Evolutionary conservation across 2,329 filamentous ascomycete genomes (phyloP).

Genomic region (Hypocrella siamensis): DNA sequence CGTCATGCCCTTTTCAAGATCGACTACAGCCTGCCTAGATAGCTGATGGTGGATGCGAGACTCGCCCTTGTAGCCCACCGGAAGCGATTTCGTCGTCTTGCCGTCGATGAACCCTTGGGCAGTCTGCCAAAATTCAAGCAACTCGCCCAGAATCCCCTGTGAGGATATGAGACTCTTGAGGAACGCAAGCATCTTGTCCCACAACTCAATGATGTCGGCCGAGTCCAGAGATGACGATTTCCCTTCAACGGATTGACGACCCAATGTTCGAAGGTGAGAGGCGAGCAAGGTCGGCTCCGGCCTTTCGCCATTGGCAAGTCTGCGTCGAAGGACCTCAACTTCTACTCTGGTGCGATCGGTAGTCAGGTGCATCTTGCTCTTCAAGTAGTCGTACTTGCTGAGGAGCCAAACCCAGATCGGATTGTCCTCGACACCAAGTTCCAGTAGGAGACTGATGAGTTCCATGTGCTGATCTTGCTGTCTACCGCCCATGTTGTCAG

Average conservation of each 20-base stretch:
- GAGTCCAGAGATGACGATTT: slow-evolving; percentile 56
- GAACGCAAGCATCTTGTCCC: slow-evolving; percentile 74
- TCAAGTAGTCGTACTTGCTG: slow-evolving; percentile 78
- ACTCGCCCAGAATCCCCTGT: slow-evolving; percentile 72
- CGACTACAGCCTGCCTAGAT: slow-evolving; percentile 49
- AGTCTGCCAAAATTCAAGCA: slow-evolving; percentile 88
- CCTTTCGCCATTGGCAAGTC: slow-evolving; percentile 59
- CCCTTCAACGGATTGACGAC: slow-evolving; percentile 48
- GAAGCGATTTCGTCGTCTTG: slow-evolving; percentile 64
- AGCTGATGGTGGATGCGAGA: slow-evolving; percentile 71
- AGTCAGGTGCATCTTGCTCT: slow-evolving; percentile 63
- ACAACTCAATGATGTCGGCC: slow-evolving; percentile 70
- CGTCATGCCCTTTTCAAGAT: slow-evolving; percentile 61
- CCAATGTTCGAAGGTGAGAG: slow-evolving; percentile 59
- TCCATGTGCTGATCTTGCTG: slow-evolving; percentile 79
- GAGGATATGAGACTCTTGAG: slow-evolving; percentile 59
- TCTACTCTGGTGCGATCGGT: slow-evolving; percentile 83
- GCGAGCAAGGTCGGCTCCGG: slow-evolving; percentile 55
- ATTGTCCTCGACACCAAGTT: slow-evolving; percentile 87
- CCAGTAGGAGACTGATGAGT: slow-evolving; percentile 74
- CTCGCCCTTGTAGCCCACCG: slow-evolving; percentile 66
- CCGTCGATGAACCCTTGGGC: slow-evolving; percentile 82
- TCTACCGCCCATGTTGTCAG: slow-evolving; percentile 31
- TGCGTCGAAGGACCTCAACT: slow-evolving; percentile 76
- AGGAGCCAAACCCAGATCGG: slow-evolving; percentile 94